Evolutionary conservation across 2,329 filamentous ascomycete species (phyloP).

Genomic region (Colletotrichum tofieldiae): DNA sequence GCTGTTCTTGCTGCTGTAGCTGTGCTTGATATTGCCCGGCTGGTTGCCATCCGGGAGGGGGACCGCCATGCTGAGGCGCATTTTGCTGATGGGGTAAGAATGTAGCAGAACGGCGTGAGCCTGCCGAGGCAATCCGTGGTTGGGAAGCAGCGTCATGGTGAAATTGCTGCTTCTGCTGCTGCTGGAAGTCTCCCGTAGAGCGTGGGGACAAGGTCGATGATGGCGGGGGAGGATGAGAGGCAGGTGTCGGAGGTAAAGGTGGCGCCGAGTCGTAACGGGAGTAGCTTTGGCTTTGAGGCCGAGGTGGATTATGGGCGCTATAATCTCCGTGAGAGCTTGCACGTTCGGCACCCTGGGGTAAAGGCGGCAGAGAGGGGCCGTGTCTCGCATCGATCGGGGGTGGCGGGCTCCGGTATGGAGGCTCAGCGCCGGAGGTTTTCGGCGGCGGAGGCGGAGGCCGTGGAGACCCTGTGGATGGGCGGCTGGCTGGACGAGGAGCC

Average conservation of each 20-base stretch:
- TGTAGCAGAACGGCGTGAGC: constrained; percentile 46
- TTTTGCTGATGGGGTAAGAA: constrained; percentile 44
- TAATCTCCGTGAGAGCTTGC: constrained; percentile 43
- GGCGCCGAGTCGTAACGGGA: constrained; percentile 66
- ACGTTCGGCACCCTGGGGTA: constrained; percentile 49
- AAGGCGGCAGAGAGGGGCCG: constrained; percentile 50
- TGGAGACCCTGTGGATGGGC: constrained; percentile 51
- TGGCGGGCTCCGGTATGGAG: constrained; percentile 49
- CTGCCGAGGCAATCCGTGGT: constrained; percentile 10
- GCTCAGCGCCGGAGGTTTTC: constrained; percentile 61
- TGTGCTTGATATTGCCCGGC: constrained; percentile 34
- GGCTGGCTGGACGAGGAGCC: constrained; percentile 58
- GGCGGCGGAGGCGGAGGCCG: constrained; percentile 69
- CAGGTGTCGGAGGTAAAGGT: constrained; percentile 56
- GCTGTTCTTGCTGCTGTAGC: constrained; percentile 46
- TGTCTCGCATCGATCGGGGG: constrained; percentile 39
- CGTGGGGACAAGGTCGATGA: constrained; percentile 24
- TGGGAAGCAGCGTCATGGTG: constrained; percentile 39
- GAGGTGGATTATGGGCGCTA: constrained; percentile 43
- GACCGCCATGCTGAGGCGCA: constrained; percentile 23
- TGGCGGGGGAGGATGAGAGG: not conserved
- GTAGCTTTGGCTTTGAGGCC: constrained; percentile 40
- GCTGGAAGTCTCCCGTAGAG: constrained; percentile 37
- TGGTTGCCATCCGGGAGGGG: constrained; percentile 43
- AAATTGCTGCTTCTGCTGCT: constrained; percentile 20